Conservation (phyloP, 352 stramenopile genomes). For the Globisporangium emineosum region DNA sequence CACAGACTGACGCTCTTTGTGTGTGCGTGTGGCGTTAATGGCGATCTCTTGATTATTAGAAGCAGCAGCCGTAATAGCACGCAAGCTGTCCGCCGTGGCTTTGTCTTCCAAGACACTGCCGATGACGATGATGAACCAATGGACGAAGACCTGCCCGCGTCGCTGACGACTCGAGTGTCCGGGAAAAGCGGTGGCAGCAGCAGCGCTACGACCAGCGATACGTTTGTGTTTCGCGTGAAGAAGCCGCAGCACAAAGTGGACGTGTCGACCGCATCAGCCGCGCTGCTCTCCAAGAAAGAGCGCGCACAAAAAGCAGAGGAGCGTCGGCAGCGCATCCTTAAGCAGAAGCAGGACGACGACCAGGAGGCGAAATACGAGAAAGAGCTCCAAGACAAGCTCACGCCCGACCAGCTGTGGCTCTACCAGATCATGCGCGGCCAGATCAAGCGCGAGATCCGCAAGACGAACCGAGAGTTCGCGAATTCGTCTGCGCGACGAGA, state of each 20-base stretch:
- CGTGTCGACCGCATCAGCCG: conserved; percentile 37
- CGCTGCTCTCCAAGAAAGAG: conserved; percentile 47
- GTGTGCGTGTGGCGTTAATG: conserved; percentile 1
- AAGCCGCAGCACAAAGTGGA: conserved; percentile 31
- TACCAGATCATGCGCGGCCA: conserved; percentile 60
- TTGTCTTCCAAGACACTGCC: conserved; percentile 39
- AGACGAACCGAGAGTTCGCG: conserved; percentile 66
- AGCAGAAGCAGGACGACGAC: conserved; percentile 29
- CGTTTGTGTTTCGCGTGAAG: conserved; percentile 57
- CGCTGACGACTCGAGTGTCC: neutral
- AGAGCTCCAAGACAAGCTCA: conserved; percentile 28
- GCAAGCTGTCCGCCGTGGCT: conserved; percentile 34
- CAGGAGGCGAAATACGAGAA: conserved; percentile 17
- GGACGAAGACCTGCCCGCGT: conserved; percentile 11
- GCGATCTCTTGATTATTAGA: neutral
- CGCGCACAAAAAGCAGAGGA: conserved; percentile 40
- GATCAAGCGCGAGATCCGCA: conserved; percentile 60
- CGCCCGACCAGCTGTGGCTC: conserved; percentile 48
- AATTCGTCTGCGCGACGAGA: conserved; percentile 49
- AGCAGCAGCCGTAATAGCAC: conserved; percentile 20
- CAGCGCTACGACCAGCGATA: conserved; percentile 22
- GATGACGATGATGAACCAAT: conserved; percentile 29
- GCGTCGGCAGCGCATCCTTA: conserved; percentile 32
- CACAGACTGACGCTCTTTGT: conserved; percentile 6
- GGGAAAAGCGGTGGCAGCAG: conserved; percentile 15